These are phyloP conservation scores for Parasarocladium wereldwijsianum DNA, from an alignment of 2,329 filamentous ascomycete species.

Conservation along the genomic window DNA sequence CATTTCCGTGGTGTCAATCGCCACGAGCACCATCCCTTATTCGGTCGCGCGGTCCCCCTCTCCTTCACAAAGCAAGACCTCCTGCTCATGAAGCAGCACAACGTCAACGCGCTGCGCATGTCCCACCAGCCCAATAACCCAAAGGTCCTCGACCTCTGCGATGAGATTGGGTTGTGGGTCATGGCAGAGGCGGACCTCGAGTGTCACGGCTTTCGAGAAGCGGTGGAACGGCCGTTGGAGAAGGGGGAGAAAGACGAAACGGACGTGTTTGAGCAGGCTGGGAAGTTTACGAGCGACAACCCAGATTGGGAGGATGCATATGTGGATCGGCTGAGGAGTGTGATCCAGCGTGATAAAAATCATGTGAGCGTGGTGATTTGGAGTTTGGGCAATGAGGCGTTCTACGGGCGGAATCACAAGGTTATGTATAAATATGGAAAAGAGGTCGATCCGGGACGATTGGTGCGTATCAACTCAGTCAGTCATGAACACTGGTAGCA, in stretches of 20 bases:
- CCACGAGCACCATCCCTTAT: constrained; percentile 54
- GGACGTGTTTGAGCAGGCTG: constrained; percentile 2
- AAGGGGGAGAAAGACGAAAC: neutral
- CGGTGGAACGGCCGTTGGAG: constrained; percentile 24
- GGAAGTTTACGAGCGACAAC: constrained; percentile 44
- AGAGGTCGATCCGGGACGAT: constrained; percentile 38
- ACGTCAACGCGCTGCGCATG: constrained; percentile 56
- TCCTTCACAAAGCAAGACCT: constrained; percentile 48
- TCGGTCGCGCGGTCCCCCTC: constrained; percentile 47
- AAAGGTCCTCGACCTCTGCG: constrained; percentile 41
- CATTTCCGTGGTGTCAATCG: constrained; percentile 51
- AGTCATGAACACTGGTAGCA: no score
- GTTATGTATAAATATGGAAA: constrained; percentile 53
- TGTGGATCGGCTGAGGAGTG: constrained; percentile 48
- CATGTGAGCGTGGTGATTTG: constrained; percentile 56
- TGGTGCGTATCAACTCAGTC: no score
- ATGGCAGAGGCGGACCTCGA: constrained; percentile 36
- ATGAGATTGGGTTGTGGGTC: constrained; percentile 51
- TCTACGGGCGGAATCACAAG: constrained; percentile 53
- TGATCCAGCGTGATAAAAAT: constrained; percentile 56
- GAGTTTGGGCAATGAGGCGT: constrained; percentile 61
- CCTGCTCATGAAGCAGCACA: constrained; percentile 53
- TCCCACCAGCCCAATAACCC: constrained; percentile 54
- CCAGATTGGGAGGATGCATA: constrained; percentile 48
- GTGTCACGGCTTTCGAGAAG: constrained; percentile 36